Conservation (phyloP, 805 yeast species). For the Wickerhamiella allomyrinae region DNA sequence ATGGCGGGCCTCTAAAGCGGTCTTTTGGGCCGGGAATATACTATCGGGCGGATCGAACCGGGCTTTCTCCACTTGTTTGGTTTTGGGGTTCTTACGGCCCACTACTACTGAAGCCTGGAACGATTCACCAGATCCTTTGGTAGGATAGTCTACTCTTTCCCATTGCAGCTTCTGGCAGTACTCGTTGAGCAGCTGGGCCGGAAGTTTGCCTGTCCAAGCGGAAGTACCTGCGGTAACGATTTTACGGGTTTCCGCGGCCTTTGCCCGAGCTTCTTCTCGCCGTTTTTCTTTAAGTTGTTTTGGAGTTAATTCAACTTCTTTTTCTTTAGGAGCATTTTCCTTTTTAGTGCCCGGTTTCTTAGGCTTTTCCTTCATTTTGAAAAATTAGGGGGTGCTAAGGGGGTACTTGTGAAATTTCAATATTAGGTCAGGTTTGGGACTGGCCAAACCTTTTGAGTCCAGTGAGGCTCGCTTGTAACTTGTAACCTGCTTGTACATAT, state of each 20-base stretch:
- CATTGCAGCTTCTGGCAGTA: slow-evolving; percentile 79
- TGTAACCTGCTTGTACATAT: too few species aligned
- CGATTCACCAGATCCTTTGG: slow-evolving; percentile 32
- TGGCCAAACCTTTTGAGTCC: too few species aligned
- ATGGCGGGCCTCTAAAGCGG: slow-evolving; percentile 82
- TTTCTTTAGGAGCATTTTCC: slow-evolving; percentile 6
- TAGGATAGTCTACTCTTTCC: slow-evolving; percentile 72
- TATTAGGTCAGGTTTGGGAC: too few species aligned
- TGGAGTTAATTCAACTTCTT: slow-evolving; percentile 16
- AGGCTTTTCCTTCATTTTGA: slow-evolving; percentile 13
- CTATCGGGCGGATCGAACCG: slow-evolving; percentile 39
- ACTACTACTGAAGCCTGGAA: slow-evolving; percentile 51
- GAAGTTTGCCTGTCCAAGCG: slow-evolving; percentile 93
- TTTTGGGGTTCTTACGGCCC: slow-evolving; percentile 66
- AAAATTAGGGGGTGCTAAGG: too few species aligned
- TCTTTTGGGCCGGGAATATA: slow-evolving; percentile 49
- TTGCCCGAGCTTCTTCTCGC: slow-evolving; percentile 25
- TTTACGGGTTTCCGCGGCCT: slow-evolving; percentile 20
- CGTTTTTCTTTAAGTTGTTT: slow-evolving; percentile 23
- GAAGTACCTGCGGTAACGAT: slow-evolving; percentile 46
- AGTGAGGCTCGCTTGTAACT: too few species aligned
- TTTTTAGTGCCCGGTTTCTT: slow-evolving; percentile 12
- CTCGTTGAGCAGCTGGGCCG: slow-evolving; percentile 74
- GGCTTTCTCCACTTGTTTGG: slow-evolving; percentile 49
- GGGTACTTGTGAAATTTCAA: too few species aligned